Percentiles rank a stretch among this genome's conserved stretches.
phyloP scores from a whole-genome alignment of 257 asterid genomes.

The Fraxinus excelsior region DNA sequence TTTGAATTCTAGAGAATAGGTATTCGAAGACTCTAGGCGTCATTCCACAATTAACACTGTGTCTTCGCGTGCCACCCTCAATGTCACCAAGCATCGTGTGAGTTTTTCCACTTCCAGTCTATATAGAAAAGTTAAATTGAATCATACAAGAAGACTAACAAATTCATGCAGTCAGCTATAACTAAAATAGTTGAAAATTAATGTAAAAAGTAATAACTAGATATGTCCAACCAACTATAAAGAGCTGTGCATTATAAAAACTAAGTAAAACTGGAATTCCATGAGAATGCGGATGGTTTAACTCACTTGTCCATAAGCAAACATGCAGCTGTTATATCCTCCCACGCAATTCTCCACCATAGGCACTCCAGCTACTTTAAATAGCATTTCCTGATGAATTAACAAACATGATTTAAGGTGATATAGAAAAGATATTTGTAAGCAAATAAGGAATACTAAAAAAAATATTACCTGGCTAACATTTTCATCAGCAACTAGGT shows the following conservation, averaged over 20 bases:
- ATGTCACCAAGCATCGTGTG: constrained; percentile 99
- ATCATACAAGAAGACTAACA: background rate
- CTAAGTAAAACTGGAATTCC: background rate
- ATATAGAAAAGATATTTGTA: background rate
- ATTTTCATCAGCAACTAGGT: constrained; percentile 85
- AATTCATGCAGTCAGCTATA: background rate
- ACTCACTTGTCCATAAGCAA: constrained; percentile 98
- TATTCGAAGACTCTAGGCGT: constrained; percentile 95
- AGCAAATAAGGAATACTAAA: background rate
- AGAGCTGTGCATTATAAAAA: background rate
- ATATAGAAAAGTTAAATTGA: constrained; percentile 13
- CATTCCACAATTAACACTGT: constrained; percentile 94
- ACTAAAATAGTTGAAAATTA: background rate
- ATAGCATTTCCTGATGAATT: constrained; percentile 76
- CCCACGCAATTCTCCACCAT: constrained; percentile 97
- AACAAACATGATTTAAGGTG: constrained; percentile 16
- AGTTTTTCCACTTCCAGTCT: constrained; percentile 99
- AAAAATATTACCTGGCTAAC: constrained; percentile 72
- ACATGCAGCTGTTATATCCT: constrained; percentile 98
- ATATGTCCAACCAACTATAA: background rate
- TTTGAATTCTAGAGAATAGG: constrained; percentile 89
- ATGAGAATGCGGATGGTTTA: background rate
- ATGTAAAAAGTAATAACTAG: background rate
- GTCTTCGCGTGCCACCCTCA: constrained; percentile 92
- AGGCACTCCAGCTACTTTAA: constrained; percentile 86